phyloP scores from a whole-genome alignment of 164 flowering plant genomes.

The Chimonanthus praecox region DNA sequence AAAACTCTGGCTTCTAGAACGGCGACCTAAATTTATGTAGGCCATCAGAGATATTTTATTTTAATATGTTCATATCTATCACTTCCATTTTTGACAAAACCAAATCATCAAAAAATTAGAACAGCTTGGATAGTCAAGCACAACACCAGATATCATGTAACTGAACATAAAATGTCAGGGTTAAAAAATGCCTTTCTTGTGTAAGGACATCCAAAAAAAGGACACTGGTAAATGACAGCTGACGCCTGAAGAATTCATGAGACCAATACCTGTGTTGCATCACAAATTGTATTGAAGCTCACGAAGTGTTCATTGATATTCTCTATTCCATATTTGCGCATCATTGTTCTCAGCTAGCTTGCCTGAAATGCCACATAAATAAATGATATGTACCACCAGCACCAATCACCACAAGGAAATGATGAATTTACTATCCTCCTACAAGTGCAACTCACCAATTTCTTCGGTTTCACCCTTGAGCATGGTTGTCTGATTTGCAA shows the following conservation, averaged over 20 bases:
- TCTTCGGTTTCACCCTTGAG: conserved; percentile 98
- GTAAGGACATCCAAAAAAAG: background rate
- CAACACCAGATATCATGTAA: background rate
- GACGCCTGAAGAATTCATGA: conserved; percentile 3
- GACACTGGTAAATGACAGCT: background rate
- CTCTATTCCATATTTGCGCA: conserved; percentile 82
- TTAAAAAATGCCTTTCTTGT: background rate
- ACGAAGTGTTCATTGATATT: conserved; percentile 71
- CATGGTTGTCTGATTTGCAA: conserved; percentile 99
- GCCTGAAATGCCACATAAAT: conserved; percentile 39
- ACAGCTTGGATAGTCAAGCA: background rate
- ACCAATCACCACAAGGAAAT: background rate
- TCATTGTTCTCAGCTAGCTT: conserved; percentile 78
- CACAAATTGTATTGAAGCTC: conserved; percentile 93
- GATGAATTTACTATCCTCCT: background rate
- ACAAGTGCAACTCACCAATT: conserved; percentile 58
- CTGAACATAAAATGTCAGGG: no score
- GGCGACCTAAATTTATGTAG: no score
- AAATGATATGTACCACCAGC: conserved; percentile 7
- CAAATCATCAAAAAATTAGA: no score
- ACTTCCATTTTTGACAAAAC: background rate
- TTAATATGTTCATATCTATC: no score
- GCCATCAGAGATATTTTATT: no score
- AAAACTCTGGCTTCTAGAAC: no score
- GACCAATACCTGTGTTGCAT: conserved; percentile 78